Evolutionary conservation across 768 basidiomycete species (phyloP).

Genomic region (Boletus sensibilis): DNA sequence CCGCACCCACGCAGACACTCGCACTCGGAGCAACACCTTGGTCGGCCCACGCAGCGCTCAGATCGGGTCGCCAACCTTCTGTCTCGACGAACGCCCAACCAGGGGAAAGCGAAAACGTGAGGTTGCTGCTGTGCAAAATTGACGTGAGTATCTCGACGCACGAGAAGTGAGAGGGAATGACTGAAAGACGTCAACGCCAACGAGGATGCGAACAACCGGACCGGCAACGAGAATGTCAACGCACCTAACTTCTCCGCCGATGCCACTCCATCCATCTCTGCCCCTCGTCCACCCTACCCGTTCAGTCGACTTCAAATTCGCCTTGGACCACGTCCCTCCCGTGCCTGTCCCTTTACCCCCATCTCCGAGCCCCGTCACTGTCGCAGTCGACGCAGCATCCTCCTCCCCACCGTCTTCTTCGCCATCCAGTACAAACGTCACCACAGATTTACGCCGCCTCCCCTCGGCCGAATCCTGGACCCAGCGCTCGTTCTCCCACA

Average conservation of each 20-base stretch:
- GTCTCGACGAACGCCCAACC: conserved; percentile 76
- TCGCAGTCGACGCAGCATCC: conserved; percentile 6
- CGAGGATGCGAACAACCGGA: background rate
- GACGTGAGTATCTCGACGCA: background rate
- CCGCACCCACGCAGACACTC: conserved; percentile 18
- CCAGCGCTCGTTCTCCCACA: conserved; percentile 82
- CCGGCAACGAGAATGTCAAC: background rate
- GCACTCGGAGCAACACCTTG: no score
- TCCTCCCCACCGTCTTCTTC: conserved; percentile 11
- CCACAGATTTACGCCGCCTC: conserved; percentile 5
- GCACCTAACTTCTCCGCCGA: conserved; percentile 11
- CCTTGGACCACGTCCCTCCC: conserved; percentile 15
- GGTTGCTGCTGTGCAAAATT: conserved; percentile 62
- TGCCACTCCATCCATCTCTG: conserved; percentile 13
- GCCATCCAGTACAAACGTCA: conserved; percentile 2
- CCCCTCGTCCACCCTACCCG: conserved; percentile 11
- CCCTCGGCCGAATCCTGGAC: conserved; percentile 18
- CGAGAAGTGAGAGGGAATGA: background rate
- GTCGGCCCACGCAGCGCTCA: conserved; percentile 36
- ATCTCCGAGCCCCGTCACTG: background rate
- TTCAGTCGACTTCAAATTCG: conserved; percentile 10
- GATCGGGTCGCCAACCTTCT: conserved; percentile 76
- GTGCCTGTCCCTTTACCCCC: conserved; percentile 10
- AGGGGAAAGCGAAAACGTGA: conserved; percentile 73
- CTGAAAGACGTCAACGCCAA: background rate